Percentiles rank a stretch among this genome's conserved stretches.
These are phyloP conservation scores for Helianthus annuus DNA, from an alignment of 129 eudicot genomes.

Conservation along the genomic window DNA sequence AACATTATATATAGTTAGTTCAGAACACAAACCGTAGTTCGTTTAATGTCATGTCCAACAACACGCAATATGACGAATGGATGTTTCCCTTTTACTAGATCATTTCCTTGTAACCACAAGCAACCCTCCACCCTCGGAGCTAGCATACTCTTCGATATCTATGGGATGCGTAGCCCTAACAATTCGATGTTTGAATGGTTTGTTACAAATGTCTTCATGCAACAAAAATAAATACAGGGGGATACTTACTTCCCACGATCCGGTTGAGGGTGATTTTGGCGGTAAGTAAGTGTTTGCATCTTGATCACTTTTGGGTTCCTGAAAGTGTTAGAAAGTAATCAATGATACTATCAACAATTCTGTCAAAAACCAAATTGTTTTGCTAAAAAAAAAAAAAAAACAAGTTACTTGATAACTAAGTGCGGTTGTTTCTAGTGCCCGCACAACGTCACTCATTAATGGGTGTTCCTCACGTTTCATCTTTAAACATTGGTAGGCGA, in stretches of 20 bases:
- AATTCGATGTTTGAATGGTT: background rate
- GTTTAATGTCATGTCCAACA: constrained; percentile 55
- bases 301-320: background rate
- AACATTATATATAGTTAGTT: background rate
- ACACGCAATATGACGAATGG: constrained; percentile 51
- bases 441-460: background rate
- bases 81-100: constrained; percentile 57
- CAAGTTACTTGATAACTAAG: background rate
- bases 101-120: constrained; percentile 62
- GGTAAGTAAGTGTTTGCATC: background rate
- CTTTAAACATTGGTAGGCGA: background rate
- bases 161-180: background rate
- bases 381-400: background rate
- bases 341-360: no score
- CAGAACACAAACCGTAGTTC: constrained; percentile 45
- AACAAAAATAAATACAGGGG: background rate
- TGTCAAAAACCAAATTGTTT: background rate
- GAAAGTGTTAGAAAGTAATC: background rate
- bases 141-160: background rate
- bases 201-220: background rate
- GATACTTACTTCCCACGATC: constrained; percentile 4
- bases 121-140: constrained; percentile 58
- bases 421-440: background rate
- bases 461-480: constrained; percentile 1
- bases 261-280: background rate